Evolutionary conservation across 768 basidiomycete genomes (phyloP).

Genomic region (Pisolithus tinctorius): DNA sequence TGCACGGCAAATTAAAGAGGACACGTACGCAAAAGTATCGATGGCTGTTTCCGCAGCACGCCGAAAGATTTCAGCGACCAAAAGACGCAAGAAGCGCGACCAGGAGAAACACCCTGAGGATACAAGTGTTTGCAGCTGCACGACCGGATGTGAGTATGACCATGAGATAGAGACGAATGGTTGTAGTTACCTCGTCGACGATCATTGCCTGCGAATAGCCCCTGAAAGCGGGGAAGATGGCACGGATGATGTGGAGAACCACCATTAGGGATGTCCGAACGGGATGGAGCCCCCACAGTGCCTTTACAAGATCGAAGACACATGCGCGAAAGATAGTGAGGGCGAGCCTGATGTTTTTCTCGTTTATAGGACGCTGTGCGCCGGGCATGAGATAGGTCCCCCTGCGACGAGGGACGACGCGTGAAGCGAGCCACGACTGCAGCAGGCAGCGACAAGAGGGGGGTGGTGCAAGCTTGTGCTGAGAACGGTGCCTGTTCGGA

Average conservation of each 20-base stretch:
- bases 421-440: constrained; percentile 56
- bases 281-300: constrained; percentile 54
- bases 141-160: not conserved
- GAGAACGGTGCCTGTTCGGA: not conserved
- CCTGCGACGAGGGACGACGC: constrained; percentile 40
- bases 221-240: constrained; percentile 74
- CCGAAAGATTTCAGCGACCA: constrained; percentile 58
- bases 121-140: constrained; percentile 62
- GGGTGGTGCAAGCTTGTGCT: not conserved
- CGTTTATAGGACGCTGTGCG: constrained; percentile 56
- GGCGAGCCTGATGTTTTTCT: constrained; percentile 53
- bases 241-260: constrained; percentile 61
- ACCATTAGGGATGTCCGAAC: constrained; percentile 67
- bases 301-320: constrained; percentile 47
- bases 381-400: constrained; percentile 53
- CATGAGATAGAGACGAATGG: constrained; percentile 5
- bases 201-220: constrained; percentile 84
- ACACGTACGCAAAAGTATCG: constrained; percentile 67
- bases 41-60: constrained; percentile 58
- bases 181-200: constrained; percentile 60
- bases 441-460: constrained; percentile 17
- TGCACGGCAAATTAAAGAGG: constrained; percentile 8
- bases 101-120: constrained; percentile 68
- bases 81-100: constrained; percentile 51
- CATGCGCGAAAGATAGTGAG: constrained; percentile 46